Percentiles rank a stretch among this genome's conserved stretches.
These are phyloP conservation scores for Balansia obtecta DNA, from an alignment of 2,329 filamentous ascomycete genomes.

Conservation along the genomic window DNA sequence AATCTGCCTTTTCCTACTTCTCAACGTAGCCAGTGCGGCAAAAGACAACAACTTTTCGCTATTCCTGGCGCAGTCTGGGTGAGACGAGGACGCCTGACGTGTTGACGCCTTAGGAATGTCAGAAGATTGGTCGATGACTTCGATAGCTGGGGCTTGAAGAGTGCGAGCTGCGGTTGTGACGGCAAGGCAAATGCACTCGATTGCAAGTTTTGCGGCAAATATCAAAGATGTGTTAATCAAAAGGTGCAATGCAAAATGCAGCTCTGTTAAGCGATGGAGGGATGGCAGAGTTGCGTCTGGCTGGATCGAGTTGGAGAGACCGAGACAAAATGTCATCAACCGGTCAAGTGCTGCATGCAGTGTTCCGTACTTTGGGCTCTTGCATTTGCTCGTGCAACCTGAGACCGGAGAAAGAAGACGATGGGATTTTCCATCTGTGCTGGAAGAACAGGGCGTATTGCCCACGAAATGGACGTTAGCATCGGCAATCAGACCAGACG, in stretches of 20 bases:
- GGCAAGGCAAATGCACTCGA: neutral
- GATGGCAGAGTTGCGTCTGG: neutral
- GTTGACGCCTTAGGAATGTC: neutral
- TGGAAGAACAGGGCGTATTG: too few species aligned
- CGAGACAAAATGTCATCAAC: neutral
- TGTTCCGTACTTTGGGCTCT: neutral
- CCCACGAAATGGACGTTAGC: too few species aligned
- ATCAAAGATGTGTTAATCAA: neutral
- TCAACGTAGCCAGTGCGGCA: neutral
- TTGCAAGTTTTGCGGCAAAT: neutral
- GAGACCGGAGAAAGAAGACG: neutral
- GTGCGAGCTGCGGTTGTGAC: neutral
- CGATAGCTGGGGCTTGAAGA: neutral
- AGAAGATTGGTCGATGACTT: neutral
- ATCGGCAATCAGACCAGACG: too few species aligned
- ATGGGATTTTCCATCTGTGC: too few species aligned
- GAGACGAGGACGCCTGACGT: neutral
- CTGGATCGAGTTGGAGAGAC: neutral
- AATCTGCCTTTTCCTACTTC: neutral
- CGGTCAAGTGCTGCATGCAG: neutral
- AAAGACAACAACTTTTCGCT: neutral
- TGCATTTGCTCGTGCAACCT: neutral
- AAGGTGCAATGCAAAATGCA: neutral
- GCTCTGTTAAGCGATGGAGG: neutral
- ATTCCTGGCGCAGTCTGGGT: neutral